Evolutionary conservation across 176 grass and related monocot genomes (phyloP), one percentile per base, ranked within the genome.

Genomic region (Stipa capillata): DNA sequence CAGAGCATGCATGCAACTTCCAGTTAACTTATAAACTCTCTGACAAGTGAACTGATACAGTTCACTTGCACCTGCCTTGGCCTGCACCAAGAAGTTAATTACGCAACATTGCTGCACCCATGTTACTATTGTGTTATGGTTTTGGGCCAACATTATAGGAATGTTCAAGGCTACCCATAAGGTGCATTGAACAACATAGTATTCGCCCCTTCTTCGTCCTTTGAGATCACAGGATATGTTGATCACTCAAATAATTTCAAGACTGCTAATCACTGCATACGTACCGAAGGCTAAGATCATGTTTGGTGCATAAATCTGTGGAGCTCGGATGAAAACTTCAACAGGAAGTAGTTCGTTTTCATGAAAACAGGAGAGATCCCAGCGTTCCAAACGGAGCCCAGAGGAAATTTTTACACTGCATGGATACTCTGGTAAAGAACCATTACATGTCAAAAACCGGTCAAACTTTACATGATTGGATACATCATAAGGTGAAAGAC

Each of bases 391-490:
- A n/a, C n/a, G n/a, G n/a, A n/a, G n/a, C n/a, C n/a, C n/a, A n/a
- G n/a, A n/a, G n/a, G n/a, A n/a, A n/a, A n/a, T n/a, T n/a, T 32
- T 18, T n/a, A 21, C 56, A 4, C 27, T 23, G 28, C 37, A 18
- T 21, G 47, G 12, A 54, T 41, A 41, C 14, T 40, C 43, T 17
- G 27, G 43, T 27, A 29, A 65, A 79, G 18, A 50, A 37, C 7
- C 39, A 48, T 35, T 79, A 65, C 43, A 65, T 7, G 60, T 37
- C 17, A 64, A 68, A 75, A 82, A 35, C 61, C 34, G 27, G 63
- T 70, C 72, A 82, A 68, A 80, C 29, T 4, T 24, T 67, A 48
- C 48, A 84, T 88, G 79, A 88, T 79, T 84, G 69, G 80, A 50
- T 50, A 25, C 20, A 67, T 74, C 81, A 68, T 79, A 50, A 88